Conservation (phyloP, 1,139 yeast genomes). For the Pneumocystis carinii region DNA sequence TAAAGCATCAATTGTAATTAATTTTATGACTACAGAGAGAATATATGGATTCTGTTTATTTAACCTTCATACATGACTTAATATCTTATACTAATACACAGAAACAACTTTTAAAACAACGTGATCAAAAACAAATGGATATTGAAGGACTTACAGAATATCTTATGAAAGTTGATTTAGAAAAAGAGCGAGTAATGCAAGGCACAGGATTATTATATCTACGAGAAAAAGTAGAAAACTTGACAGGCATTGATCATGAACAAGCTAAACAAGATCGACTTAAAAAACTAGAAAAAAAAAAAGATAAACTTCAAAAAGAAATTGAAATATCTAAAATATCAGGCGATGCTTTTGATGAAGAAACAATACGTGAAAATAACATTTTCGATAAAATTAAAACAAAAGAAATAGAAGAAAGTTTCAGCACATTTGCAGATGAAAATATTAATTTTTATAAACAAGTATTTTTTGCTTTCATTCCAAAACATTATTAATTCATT, state of each 20-base stretch:
- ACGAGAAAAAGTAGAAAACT: conserved; percentile 41
- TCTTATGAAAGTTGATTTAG: conserved; percentile 51
- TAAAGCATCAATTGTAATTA: not conserved
- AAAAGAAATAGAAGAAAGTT: conserved; percentile 54
- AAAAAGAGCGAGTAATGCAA: conserved; percentile 42
- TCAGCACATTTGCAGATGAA: conserved; percentile 56
- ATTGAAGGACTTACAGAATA: conserved; percentile 75
- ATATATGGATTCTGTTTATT: conserved; percentile 63
- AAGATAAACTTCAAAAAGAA: conserved; percentile 41
- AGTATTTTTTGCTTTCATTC: conserved; percentile 21
- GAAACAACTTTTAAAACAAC: conserved; percentile 60
- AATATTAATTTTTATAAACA: conserved; percentile 62
- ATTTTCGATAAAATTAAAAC: conserved; percentile 72
- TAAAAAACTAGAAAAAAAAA: conserved; percentile 39
- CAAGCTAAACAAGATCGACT: conserved; percentile 39
- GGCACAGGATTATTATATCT: conserved; percentile 34
- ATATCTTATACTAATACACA: conserved; percentile 71
- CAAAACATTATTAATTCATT: not conserved
- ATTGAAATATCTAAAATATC: conserved; percentile 54
- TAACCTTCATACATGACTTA: conserved; percentile 71
- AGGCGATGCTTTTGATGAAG: conserved; percentile 54
- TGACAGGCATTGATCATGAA: conserved; percentile 47
- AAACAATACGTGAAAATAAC: conserved; percentile 55
- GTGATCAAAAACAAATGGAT: conserved; percentile 84
- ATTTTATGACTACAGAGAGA: conserved; percentile 20